Evolutionary conservation across 495 filamentous ascomycete genomes (phyloP).

Genomic region (Melanomma pulvis-pyrius): DNA sequence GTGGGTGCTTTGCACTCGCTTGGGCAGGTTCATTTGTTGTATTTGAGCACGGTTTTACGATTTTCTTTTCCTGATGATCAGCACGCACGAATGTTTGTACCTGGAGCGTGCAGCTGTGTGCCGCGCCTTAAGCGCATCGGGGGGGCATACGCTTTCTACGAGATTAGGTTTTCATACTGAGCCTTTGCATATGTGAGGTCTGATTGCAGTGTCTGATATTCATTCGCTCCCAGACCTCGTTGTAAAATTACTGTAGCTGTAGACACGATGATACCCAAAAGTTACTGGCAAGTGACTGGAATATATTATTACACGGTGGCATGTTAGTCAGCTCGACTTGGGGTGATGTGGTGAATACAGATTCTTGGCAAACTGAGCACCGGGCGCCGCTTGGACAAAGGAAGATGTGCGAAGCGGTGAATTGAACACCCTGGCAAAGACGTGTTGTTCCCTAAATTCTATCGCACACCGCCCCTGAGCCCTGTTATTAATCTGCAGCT

Average conservation of each 20-base stretch:
- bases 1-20: constrained; percentile 22
- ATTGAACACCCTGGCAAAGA: constrained; percentile 14
- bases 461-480: neutral
- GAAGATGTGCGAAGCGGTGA: constrained; percentile 23
- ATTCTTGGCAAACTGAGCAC: neutral
- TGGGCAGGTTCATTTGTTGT: constrained; percentile 18
- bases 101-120: constrained; percentile 26
- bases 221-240: constrained; percentile 23
- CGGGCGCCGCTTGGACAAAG: constrained; percentile 12
- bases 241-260: constrained; percentile 18
- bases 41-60: constrained; percentile 19
- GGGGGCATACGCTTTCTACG: constrained; percentile 22
- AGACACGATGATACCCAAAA: constrained; percentile 16
- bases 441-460: constrained; percentile 2
- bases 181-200: constrained; percentile 27
- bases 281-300: neutral
- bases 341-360: constrained; percentile 3
- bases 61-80: constrained; percentile 12
- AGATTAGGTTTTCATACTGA: constrained; percentile 14
- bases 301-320: neutral
- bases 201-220: constrained; percentile 23
- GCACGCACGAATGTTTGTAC: constrained; percentile 19
- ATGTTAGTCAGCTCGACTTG: constrained; percentile 8
- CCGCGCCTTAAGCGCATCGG: constrained; percentile 11
- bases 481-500: constrained; percentile 2